Conservation (phyloP, 768 basidiomycete genomes). For the Amanita pseudoporphyria region DNA sequence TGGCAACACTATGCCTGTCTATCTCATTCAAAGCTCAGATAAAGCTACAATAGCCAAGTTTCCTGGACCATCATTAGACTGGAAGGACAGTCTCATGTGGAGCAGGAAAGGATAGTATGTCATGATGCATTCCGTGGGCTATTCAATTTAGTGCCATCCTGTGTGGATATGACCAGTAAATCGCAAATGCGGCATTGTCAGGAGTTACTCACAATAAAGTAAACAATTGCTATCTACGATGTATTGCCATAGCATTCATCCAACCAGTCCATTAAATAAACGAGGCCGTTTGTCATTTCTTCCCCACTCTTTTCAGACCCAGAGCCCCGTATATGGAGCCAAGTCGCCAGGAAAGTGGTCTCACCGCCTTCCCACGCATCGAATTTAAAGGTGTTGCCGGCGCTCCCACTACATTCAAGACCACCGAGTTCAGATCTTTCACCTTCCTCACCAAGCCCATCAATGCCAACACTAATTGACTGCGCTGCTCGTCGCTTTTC, state of each 20-base stretch:
- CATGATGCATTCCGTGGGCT: no score
- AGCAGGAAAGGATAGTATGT: no score
- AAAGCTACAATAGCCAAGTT: no score
- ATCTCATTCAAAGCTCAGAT: no score
- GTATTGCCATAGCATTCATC: conserved; percentile 21
- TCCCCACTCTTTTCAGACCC: conserved; percentile 20
- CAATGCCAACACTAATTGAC: conserved; percentile 56
- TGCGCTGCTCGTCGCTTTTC: conserved; percentile 66
- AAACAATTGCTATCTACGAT: not conserved
- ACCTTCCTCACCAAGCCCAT: conserved; percentile 65
- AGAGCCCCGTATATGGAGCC: conserved; percentile 21
- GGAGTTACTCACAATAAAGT: not conserved
- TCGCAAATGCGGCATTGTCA: no score
- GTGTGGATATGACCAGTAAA: no score
- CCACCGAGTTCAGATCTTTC: conserved; percentile 61
- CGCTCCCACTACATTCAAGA: conserved; percentile 52
- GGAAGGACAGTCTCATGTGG: no score
- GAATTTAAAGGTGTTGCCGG: conserved; percentile 56
- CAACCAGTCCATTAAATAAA: conserved; percentile 38
- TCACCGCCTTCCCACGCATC: conserved; percentile 81
- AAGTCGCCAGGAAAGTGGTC: conserved; percentile 57
- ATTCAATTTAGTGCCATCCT: no score
- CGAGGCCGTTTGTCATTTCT: conserved; percentile 25
- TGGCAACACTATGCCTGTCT: no score
- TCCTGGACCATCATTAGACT: no score